phyloP scores from a whole-genome alignment of 192 early-diverging fungal species.

The Mortierella antarctica region DNA sequence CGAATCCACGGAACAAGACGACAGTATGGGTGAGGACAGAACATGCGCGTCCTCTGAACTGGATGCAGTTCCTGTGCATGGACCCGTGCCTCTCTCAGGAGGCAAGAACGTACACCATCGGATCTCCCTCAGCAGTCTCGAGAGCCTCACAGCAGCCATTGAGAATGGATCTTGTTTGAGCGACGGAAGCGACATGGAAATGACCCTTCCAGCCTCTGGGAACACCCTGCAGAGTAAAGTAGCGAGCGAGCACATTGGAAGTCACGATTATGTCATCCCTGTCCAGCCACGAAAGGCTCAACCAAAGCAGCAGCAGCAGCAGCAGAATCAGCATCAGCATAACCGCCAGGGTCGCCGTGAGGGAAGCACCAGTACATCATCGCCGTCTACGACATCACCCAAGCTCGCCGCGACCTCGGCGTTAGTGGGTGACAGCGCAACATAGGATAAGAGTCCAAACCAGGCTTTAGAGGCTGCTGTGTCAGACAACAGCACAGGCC shows the following conservation, averaged over 20 bases:
- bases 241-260: conserved; percentile 17
- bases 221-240: no score
- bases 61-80: no score
- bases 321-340: background rate
- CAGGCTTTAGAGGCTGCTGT: background rate
- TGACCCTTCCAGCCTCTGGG: no score
- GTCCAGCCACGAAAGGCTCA: conserved; percentile 17
- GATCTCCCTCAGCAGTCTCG: background rate
- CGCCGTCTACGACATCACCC: no score
- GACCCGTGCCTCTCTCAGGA: no score
- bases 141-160: background rate
- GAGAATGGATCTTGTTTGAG: background rate
- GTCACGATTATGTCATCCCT: conserved; percentile 25
- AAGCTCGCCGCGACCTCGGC: no score
- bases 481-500: background rate
- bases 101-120: no score
- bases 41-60: background rate
- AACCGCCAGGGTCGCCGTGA: background rate
- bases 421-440: no score
- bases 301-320: background rate
- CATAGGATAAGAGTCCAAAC: no score
- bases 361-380: no score
- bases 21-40: background rate
- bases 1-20: background rate
- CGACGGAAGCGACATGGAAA: no score